Evolutionary conservation across 371 early-diverging fungal genomes (phyloP).

Genomic region (Rhizopus sp.): DNA sequence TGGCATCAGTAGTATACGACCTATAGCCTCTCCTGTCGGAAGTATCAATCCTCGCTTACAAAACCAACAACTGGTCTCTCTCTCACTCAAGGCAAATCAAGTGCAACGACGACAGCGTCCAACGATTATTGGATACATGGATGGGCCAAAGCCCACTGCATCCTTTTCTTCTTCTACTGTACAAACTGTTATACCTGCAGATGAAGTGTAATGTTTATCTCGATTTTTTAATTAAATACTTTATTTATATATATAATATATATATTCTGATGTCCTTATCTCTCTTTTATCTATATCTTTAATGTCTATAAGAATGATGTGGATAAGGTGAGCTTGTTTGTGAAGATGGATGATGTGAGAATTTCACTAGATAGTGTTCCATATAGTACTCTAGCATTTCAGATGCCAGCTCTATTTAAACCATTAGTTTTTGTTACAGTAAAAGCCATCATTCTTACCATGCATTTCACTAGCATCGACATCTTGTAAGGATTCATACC

Average conservation of each 20-base stretch:
- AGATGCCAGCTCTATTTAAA: conserved; percentile 30
- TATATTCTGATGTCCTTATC: background rate
- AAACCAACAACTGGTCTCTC: conserved; percentile 31
- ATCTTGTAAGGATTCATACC: conserved; percentile 30
- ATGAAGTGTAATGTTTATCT: conserved; percentile 18
- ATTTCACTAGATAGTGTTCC: conserved; percentile 28
- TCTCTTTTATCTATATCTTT: background rate
- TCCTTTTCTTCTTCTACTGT: conserved; percentile 48
- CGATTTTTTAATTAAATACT: no score
- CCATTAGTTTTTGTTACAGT: background rate
- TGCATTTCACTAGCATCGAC: conserved; percentile 31
- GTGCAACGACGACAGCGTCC: conserved; percentile 22
- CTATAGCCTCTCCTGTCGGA: conserved; percentile 24
- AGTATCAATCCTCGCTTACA: conserved; percentile 35
- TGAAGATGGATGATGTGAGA: conserved; percentile 9
- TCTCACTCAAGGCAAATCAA: conserved; percentile 18
- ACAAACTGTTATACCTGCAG: conserved; percentile 43
- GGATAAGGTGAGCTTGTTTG: conserved; percentile 26
- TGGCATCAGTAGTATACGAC: conserved; percentile 18
- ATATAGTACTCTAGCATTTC: conserved; percentile 38
- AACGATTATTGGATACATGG: conserved; percentile 30
- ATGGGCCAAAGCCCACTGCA: conserved; percentile 26
- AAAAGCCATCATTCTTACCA: conserved; percentile 15
- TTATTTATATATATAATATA: background rate
- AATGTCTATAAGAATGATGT: conserved; percentile 13